Conservation (phyloP, 495 filamentous ascomycete genomes). For the Hypoxylon fuscum region DNA sequence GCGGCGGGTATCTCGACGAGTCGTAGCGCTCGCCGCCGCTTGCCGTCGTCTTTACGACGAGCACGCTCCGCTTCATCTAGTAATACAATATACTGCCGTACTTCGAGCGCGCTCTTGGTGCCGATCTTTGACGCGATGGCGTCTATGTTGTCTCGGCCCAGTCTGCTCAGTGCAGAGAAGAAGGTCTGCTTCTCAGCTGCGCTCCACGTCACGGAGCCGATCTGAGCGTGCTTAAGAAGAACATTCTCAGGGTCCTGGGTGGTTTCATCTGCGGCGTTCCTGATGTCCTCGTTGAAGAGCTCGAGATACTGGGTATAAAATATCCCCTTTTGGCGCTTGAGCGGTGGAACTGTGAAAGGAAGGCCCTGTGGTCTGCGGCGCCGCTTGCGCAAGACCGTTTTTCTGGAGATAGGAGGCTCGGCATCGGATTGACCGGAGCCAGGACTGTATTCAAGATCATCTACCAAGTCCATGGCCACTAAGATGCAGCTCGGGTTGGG, state of each 20-base stretch:
- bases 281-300: conserved; percentile 67
- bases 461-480: conserved; percentile 11
- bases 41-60: conserved; percentile 42
- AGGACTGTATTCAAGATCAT: conserved; percentile 4
- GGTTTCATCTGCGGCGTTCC: conserved; percentile 48
- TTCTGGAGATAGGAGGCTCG: not conserved
- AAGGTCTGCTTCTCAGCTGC: conserved; percentile 72
- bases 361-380: conserved; percentile 12
- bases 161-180: conserved; percentile 68
- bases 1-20: conserved; percentile 72
- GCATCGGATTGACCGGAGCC: not conserved
- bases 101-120: conserved; percentile 79
- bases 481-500: not conserved
- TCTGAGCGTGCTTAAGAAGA: conserved; percentile 55
- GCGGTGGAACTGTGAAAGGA: conserved; percentile 14
- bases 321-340: conserved; percentile 46
- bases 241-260: conserved; percentile 28
- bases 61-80: conserved; percentile 60
- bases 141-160: conserved; percentile 66
- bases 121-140: conserved; percentile 70
- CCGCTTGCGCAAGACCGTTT: conserved; percentile 9
- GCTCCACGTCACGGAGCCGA: conserved; percentile 77
- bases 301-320: conserved; percentile 65
- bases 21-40: conserved; percentile 29
- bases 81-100: conserved; percentile 70